Base-by-base conservation (phyloP, 108 stramenopile species). In the Craspedostauros australis region DNA sequence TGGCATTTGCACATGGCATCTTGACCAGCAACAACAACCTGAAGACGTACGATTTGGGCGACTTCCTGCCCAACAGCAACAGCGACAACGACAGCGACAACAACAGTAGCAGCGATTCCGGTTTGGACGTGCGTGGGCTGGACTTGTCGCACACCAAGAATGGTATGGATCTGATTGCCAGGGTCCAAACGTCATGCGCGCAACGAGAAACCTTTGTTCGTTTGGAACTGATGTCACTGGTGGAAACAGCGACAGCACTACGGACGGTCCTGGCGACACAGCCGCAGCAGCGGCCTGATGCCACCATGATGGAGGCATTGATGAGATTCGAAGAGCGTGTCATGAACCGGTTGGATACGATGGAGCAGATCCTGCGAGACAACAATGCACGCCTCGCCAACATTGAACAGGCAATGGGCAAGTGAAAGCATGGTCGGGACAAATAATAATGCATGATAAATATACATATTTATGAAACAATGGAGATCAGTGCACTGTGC, bases 1-100 rank as follows among this genome's bases (percentile, higher is more conserved):
- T 91, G 89, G 56, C 91, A 87, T 46, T 94, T 89, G 41, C 86
- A 82, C 80, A 84, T 81, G 37, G 84, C 77, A 66, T 91, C 86
- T 88, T 88, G 91, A 38, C 93, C 66, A 31, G 86, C 89, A 37
- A 91, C 12, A 11, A 12, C 11, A 36, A 12, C 12, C 34, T 36
- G 11, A 11, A 11, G 34, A 11, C 12, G 34, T 11, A 36, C 34
- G n/a, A n/a, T n/a, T n/a, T n/a, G n/a, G n/a, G n/a, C n/a, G n/a
- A n/a, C n/a, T n/a, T n/a, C n/a, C n/a, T n/a, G n/a, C n/a, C n/a
- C n/a, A n/a, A n/a, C n/a, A n/a, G n/a, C n/a, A n/a, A n/a, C n/a
- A n/a, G n/a, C n/a, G n/a, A n/a, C n/a, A n/a, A n/a, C n/a, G n/a
- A n/a, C n/a, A n/a, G n/a, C n/a, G n/a, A n/a, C n/a, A n/a, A n/a